These are phyloP conservation scores for Sapria himalayana DNA, from an alignment of 345 rosid genomes.

Conservation along the genomic window DNA sequence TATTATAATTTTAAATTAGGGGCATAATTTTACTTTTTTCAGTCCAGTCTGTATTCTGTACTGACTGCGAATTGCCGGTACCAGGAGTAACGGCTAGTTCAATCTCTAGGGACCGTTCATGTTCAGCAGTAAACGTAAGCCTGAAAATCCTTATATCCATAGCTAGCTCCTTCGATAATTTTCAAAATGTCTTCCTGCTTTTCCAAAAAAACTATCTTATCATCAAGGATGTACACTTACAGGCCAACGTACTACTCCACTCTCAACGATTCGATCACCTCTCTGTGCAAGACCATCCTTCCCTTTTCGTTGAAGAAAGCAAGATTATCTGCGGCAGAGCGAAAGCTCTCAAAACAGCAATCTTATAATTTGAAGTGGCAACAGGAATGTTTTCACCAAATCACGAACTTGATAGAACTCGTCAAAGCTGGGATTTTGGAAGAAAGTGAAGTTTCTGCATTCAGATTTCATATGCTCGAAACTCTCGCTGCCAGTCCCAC, in stretches of 20 bases:
- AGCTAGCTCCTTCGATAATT: too few species aligned
- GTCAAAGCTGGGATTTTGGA: conserved; percentile 45
- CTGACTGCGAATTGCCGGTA: too few species aligned
- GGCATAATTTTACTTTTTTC: too few species aligned
- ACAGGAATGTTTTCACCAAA: conserved; percentile 63
- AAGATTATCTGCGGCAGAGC: conserved; percentile 28
- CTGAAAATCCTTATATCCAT: too few species aligned
- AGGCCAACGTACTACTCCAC: conserved; percentile 60
- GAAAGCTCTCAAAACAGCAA: conserved; percentile 32
- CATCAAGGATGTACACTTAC: conserved; percentile 36
- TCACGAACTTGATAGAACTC: conserved; percentile 46
- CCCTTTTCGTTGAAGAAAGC: conserved; percentile 51
- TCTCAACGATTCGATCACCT: conserved; percentile 57
- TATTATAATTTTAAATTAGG: too few species aligned
- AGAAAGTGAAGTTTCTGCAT: conserved; percentile 32
- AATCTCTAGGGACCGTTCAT: too few species aligned
- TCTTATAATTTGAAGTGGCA: conserved; percentile 73
- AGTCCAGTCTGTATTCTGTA: too few species aligned
- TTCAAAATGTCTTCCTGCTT: too few species aligned
- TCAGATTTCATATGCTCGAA: conserved; percentile 38
- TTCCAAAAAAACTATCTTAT: conserved; percentile 3
- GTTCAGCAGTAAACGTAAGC: too few species aligned
- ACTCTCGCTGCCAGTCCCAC: conserved; percentile 32
- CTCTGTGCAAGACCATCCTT: conserved; percentile 53
- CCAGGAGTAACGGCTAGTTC: too few species aligned